Evolutionary conservation across 139 green algal species (phyloP), one percentile per base, ranked within the genome.

Genomic region (Volvox reticuliferus): DNA sequence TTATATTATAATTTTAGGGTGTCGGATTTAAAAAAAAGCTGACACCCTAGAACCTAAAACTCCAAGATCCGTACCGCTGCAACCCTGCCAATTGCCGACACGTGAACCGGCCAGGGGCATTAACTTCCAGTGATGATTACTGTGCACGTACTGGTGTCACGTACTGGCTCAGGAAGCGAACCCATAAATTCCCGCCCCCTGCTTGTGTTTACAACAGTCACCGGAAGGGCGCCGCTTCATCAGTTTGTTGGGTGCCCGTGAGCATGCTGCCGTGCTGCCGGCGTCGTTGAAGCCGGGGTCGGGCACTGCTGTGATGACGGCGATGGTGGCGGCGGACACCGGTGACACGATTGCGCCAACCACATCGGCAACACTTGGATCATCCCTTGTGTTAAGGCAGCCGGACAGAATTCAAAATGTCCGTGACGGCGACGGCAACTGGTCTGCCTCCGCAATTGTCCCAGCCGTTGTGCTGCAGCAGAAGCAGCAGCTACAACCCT

Each of bases 161-260:
- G 24, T 24, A 24, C 65, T 28, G 65, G 65, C 65, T 73, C 65
- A 28, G 6, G 65, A 73, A 30, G 65, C 16, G 12, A 30, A 73
- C 65, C 65, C 65, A 2, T 16, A 24, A 24, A 26, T 28, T 16
- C 24, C 65, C 16, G 12, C 62, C 62, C 65, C 13, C 80, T 26
- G 3, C 67, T 61, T 35, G 12, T 22, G 24, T 16, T 24, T 79
- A 18, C 67, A 3, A 22, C 86, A 90, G 86, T 90, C 86, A 2
- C 86, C 86, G 0, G 86, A 90, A 44, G 86, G 86, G 13, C 86
- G 86, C 20, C 71, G 86, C 50, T 90, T 90, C 86, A 90, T 90
- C 71, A 77, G 50, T 30, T 55, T 90, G 0, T 37, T 90, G 12
- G 75, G 73, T n/a, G 86, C 86, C 13, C 44, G 86, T 2, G 86